These are phyloP conservation scores for Paramecium pentaurelia DNA, from an alignment of 73 alveolate genomes.

Conservation along the genomic window DNA sequence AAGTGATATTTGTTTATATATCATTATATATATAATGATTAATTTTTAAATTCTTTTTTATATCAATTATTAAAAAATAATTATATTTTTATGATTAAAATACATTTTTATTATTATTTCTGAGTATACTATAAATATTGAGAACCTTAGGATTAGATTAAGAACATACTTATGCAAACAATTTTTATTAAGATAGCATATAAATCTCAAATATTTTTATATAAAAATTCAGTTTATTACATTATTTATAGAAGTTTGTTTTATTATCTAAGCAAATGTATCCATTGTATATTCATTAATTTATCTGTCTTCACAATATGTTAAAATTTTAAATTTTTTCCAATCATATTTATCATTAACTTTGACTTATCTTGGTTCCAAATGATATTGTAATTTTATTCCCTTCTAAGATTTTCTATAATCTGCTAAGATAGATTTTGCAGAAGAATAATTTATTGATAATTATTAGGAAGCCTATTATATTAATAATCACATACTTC, in stretches of 20 bases:
- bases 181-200: background rate
- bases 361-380: background rate
- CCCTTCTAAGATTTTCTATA: background rate
- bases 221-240: background rate
- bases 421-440: background rate
- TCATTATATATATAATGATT: background rate
- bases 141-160: background rate
- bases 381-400: background rate
- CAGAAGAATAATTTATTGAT: constrained; percentile 5
- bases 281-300: constrained; percentile 11
- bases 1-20: constrained; percentile 9
- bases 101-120: no score
- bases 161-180: background rate
- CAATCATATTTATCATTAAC: background rate
- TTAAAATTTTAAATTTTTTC: background rate
- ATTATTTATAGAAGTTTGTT: background rate
- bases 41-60: background rate
- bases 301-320: background rate
- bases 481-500: background rate
- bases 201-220: no score
- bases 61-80: background rate
- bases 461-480: background rate
- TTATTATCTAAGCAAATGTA: background rate
- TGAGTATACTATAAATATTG: background rate
- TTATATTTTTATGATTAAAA: no score